A percentile compares a stretch with the other conserved stretches of the same genome.
Conservation (phyloP, 148 eudicot genomes). For the Polygonum maritimum region DNA sequence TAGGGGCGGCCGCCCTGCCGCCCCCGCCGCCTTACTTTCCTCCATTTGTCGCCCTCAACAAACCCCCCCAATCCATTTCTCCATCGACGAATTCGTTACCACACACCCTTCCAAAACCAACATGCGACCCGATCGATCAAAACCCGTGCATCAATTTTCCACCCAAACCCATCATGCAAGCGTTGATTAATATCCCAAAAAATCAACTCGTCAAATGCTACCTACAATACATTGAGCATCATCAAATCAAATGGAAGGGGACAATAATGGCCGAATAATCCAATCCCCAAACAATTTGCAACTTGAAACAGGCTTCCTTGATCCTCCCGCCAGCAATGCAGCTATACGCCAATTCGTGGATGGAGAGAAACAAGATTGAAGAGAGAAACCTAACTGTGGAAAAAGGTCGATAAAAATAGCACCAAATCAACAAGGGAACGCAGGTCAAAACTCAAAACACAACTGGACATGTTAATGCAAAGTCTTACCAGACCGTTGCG, state of each 20-base stretch:
- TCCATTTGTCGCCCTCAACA: not conserved
- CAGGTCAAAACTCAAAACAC: slow-evolving; percentile 5
- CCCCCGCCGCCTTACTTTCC: not conserved
- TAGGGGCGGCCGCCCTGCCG: slow-evolving; percentile 2
- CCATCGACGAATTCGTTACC: not conserved
- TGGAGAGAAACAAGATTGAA: not conserved
- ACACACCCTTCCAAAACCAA: not conserved
- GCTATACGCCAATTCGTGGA: not conserved
- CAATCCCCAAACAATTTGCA: not conserved
- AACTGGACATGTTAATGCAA: not conserved
- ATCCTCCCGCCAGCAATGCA: not conserved
- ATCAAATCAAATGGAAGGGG: not conserved
- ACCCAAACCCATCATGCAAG: not conserved
- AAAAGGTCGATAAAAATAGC: not conserved
- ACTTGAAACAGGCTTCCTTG: not conserved
- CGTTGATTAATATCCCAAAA: not conserved
- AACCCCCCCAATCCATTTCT: slow-evolving; percentile 3
- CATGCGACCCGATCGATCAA: not conserved
- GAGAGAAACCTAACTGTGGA: not conserved
- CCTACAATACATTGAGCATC: not conserved
- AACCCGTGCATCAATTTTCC: not conserved
- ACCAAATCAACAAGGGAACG: not conserved
- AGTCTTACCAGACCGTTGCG: not conserved
- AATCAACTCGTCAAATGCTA: not conserved
- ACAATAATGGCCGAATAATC: not conserved